Evolutionary conservation across 306 rosid species (phyloP).

Genomic region (Ziziphus jujuba): DNA sequence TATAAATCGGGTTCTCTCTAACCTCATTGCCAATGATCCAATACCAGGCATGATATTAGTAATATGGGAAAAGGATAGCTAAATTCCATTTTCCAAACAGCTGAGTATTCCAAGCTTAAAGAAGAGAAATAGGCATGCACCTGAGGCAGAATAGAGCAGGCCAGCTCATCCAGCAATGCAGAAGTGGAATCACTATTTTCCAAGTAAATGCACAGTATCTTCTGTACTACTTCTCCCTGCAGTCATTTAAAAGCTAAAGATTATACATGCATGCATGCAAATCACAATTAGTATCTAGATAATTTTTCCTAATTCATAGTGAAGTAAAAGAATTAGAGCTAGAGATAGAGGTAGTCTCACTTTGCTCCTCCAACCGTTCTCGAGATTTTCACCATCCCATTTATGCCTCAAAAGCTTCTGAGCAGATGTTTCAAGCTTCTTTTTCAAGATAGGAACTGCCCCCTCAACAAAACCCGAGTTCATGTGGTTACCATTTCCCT

Average conservation of each 20-base stretch:
- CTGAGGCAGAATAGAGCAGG: constrained; percentile 32
- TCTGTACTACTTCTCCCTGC: constrained; percentile 41
- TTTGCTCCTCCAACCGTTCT: constrained; percentile 31
- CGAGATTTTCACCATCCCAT: constrained; percentile 31
- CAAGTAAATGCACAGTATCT: constrained; percentile 37
- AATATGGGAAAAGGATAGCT: neutral
- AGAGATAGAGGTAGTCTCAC: constrained; percentile 18
- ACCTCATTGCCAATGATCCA: neutral
- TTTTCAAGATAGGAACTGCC: constrained; percentile 26
- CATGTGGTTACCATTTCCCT: constrained; percentile 24
- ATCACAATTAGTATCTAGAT: neutral
- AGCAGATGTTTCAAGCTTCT: constrained; percentile 37
- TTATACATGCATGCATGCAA: neutral
- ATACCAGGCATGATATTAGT: neutral
- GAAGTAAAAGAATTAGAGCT: constrained; percentile 6
- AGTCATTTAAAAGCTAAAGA: constrained; percentile 4
- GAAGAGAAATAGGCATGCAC: constrained; percentile 12
- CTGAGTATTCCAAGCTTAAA: neutral
- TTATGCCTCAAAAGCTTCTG: constrained; percentile 34
- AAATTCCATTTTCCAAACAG: constrained; percentile 8
- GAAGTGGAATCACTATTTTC: constrained; percentile 34
- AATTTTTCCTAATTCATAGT: neutral
- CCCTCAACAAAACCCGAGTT: constrained; percentile 20
- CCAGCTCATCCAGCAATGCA: constrained; percentile 31
- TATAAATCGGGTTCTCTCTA: neutral